Evolutionary conservation across 306 rosid genomes (phyloP).

Genomic region (Pueraria montana): DNA sequence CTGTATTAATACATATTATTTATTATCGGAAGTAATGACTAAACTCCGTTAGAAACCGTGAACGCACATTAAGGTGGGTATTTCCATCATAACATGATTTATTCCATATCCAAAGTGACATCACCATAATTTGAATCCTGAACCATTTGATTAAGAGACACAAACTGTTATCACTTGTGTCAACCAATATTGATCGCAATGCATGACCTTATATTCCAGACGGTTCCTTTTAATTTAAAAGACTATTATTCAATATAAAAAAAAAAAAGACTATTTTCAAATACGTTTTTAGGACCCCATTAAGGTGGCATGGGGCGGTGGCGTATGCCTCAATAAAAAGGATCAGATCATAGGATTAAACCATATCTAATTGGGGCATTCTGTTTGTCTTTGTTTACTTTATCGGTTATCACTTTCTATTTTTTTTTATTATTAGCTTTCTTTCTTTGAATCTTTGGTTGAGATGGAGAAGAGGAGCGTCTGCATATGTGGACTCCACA

Average conservation of each 20-base stretch:
- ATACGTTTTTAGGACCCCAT: slow-evolving; percentile 5
- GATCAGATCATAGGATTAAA: slow-evolving; percentile 1
- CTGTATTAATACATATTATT: no score
- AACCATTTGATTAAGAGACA: no score
- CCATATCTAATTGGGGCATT: slow-evolving; percentile 19
- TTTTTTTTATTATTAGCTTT: slow-evolving; percentile 2
- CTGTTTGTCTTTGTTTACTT: slow-evolving; percentile 33
- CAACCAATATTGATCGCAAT: no score
- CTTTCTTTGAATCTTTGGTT: slow-evolving; percentile 36
- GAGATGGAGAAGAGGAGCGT: slow-evolving; percentile 52
- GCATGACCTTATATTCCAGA: neutral
- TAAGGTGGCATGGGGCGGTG: slow-evolving; percentile 56
- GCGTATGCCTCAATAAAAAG: slow-evolving; percentile 28
- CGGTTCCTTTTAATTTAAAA: neutral
- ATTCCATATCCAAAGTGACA: no score
- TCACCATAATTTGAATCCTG: no score
- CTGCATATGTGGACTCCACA: slow-evolving; percentile 28
- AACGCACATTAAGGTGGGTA: no score
- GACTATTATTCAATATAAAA: no score
- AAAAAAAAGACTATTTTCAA: neutral
- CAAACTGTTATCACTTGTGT: no score
- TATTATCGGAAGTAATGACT: no score
- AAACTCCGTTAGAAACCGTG: no score
- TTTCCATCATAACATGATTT: no score
- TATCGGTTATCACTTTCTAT: slow-evolving; percentile 41